These are phyloP conservation scores for Scleromitrula shiraiana DNA, from an alignment of 2,329 filamentous ascomycete species.

Conservation along the genomic window DNA sequence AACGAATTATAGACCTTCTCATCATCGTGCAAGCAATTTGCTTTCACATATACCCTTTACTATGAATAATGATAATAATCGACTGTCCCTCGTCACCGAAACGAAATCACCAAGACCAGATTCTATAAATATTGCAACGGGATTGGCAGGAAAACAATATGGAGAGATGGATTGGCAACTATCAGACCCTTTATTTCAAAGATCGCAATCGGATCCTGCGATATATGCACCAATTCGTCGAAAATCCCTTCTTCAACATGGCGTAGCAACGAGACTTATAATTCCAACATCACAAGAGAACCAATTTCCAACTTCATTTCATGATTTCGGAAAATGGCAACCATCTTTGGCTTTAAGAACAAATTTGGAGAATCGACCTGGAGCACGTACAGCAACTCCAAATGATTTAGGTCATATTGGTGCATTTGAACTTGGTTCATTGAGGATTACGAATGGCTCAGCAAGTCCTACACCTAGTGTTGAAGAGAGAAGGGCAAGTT, in stretches of 20 bases:
- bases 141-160: conserved; percentile 3
- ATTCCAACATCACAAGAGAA: conserved; percentile 6
- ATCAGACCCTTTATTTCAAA: conserved; percentile 6
- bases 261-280: conserved; percentile 26
- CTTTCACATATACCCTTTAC: conserved; percentile 17
- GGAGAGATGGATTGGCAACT: conserved; percentile 7
- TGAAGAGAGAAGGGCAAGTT: conserved; percentile 14
- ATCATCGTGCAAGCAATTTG: conserved; percentile 17
- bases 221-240: conserved; percentile 25
- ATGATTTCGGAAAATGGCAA: conserved; percentile 2
- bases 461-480: conserved; percentile 42
- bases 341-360: conserved; percentile 4
- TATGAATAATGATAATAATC: conserved; percentile 12
- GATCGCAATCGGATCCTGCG: conserved; percentile 19
- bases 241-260: conserved; percentile 27
- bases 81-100: conserved; percentile 26
- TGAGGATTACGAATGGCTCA: conserved; percentile 54
- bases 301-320: conserved; percentile 8
- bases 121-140: conserved; percentile 1
- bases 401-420: conserved; percentile 49
- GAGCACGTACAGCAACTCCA: conserved; percentile 35
- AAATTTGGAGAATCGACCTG: conserved; percentile 1
- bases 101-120: conserved; percentile 14
- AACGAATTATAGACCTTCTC: neutral
- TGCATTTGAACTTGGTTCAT: conserved; percentile 52